A percentile compares a stretch with the other conserved stretches of the same genome.
Conservation (phyloP, 192 early-diverging fungal species). For the Backusella parvicylindrica region DNA sequence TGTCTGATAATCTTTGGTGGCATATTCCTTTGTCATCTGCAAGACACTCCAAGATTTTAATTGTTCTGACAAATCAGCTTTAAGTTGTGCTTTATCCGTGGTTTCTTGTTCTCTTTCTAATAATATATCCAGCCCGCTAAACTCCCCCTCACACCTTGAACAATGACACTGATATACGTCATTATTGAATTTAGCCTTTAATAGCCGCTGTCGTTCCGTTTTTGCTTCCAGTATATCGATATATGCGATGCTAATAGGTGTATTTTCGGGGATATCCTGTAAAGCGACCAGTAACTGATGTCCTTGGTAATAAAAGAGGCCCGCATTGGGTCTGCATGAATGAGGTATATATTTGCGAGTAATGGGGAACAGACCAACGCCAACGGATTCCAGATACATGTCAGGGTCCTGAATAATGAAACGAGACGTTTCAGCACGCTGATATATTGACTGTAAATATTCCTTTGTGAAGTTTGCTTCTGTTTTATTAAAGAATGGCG, state of each 20-base stretch:
- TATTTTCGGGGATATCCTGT: conserved; percentile 47
- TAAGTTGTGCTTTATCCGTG: background rate
- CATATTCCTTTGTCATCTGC: conserved; percentile 5
- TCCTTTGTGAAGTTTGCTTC: background rate
- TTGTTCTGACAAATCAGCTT: background rate
- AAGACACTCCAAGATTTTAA: conserved; percentile 2
- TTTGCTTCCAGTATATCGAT: conserved; percentile 45
- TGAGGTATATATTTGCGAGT: conserved; percentile 58
- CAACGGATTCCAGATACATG: background rate
- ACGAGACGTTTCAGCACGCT: background rate
- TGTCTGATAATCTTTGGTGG: background rate
- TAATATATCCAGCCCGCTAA: background rate
- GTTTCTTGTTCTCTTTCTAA: background rate
- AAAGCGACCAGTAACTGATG: conserved; percentile 48
- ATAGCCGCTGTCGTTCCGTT: background rate
- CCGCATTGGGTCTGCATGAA: conserved; percentile 65
- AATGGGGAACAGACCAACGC: conserved; percentile 38
- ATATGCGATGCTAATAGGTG: conserved; percentile 58
- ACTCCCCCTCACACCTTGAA: background rate
- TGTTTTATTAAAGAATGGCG: background rate
- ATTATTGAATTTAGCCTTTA: conserved; percentile 7
- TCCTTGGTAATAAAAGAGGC: conserved; percentile 49
- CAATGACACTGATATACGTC: conserved; percentile 16
- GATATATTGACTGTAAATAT: background rate
- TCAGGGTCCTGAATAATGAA: conserved; percentile 21